Evolutionary conservation across 495 filamentous ascomycete species (phyloP), one percentile per base, ranked within the genome.

Genomic region (Penicillium desertorum): DNA sequence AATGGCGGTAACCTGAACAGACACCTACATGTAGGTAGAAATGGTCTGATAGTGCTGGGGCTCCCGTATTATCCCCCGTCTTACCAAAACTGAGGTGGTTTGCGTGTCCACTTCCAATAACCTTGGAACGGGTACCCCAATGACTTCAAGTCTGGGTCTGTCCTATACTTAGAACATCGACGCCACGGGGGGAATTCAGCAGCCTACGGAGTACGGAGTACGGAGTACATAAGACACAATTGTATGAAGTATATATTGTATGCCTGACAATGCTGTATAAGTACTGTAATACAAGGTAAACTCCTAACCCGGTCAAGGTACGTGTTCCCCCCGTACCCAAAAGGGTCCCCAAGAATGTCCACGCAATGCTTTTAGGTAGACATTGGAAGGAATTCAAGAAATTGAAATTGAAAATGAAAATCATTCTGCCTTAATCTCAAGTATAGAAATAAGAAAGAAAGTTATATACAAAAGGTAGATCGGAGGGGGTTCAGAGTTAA

Each of bases 131-230:
- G 34, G 34, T 50, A 51, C 48, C 49, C 36, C 49, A 41, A 42
- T 3, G 10, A 17, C 23, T 52, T 52, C 14, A 52, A 52, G 50
- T 52, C 51, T 43, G 17, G 37, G 29, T 43, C 37, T 43, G 41
- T 60, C 62, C 65, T 68, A 68, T 68, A 68, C 65, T 68, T 68
- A 68, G 65, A 65, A 68, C 54, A 23, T 30, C 36, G 17, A 14
- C 53, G 53, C 53, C 53, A 55, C 53, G 29, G 27, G 43, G 43
- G 19, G 14, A 55, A 55, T 39, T 8, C 29, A 46, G 43, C 16
- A 37, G 52, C 30, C 52, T 55, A 23, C 22, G 22, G 3, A 23
- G 22, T 23, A 4, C 22, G n/a, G n/a, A n/a, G n/a, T 3, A 22
- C 20, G 20, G 20, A 22, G 20, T 23, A 23, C 22, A 23, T 3